phyloP scores from a whole-genome alignment of 2,329 filamentous ascomycete species.

The Paecilomyces dactylethromorphus region DNA sequence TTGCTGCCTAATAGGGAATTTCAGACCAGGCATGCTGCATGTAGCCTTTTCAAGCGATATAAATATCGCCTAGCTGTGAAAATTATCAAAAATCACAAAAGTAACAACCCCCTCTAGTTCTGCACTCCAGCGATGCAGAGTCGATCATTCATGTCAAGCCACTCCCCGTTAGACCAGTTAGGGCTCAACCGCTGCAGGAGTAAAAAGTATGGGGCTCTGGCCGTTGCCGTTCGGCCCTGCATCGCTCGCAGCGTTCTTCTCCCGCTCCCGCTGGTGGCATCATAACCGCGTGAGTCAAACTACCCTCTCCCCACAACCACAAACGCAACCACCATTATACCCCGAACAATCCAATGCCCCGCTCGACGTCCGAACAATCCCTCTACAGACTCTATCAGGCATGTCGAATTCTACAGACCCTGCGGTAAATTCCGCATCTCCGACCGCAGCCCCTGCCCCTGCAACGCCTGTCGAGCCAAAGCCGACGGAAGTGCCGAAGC shows the following conservation, averaged over 20 bases:
- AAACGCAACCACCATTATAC: conserved; percentile 15
- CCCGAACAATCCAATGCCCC: conserved; percentile 22
- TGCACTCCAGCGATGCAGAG: conserved; percentile 1
- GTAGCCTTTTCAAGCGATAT: background rate
- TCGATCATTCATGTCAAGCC: conserved; percentile 1
- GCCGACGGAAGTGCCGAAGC: conserved; percentile 7
- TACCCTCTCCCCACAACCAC: background rate
- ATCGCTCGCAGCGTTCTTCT: background rate
- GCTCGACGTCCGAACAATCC: conserved; percentile 13
- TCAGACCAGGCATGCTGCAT: background rate
- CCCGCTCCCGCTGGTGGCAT: conserved; percentile 25
- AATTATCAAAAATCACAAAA: background rate
- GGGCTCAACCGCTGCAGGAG: conserved; percentile 10
- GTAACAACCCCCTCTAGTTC: background rate
- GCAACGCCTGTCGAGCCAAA: conserved; percentile 13
- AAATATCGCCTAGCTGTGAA: background rate
- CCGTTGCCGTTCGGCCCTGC: conserved; percentile 6
- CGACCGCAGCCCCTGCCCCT: conserved; percentile 8
- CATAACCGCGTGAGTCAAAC: conserved; percentile 24
- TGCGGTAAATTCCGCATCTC: conserved; percentile 10
- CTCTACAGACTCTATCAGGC: conserved; percentile 13
- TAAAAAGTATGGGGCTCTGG: background rate
- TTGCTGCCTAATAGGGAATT: background rate
- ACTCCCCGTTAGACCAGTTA: conserved; percentile 8
- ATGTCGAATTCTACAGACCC: conserved; percentile 21